A percentile compares a stretch with the other conserved stretches of the same genome.
Evolutionary conservation across 1,284 basidiomycete genomes (phyloP).

Genomic region (Sphagnurus paluster): DNA sequence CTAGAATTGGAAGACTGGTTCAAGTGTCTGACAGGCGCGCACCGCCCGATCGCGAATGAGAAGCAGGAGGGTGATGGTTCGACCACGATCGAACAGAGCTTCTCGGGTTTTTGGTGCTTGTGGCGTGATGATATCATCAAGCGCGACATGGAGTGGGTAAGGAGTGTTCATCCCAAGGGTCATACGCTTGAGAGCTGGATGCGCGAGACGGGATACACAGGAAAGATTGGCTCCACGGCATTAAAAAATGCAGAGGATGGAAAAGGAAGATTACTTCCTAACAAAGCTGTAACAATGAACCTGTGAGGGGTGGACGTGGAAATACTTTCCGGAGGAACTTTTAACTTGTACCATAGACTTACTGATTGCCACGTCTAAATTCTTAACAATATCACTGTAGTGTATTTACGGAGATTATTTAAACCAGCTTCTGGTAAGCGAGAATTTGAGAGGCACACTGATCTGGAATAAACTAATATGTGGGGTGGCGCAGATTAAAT

Average conservation of each 20-base stretch:
- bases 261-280: slow-evolving; percentile 25
- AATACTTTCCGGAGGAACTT: too few species aligned
- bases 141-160: slow-evolving; percentile 43
- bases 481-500: too few species aligned
- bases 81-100: slow-evolving; percentile 39
- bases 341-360: too few species aligned
- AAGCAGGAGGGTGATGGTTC: slow-evolving; percentile 30
- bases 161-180: slow-evolving; percentile 35
- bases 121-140: slow-evolving; percentile 43
- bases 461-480: too few species aligned
- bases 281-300: slow-evolving; percentile 22
- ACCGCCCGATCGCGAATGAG: slow-evolving; percentile 35
- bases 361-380: too few species aligned
- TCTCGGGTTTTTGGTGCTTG: slow-evolving; percentile 39
- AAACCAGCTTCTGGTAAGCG: too few species aligned
- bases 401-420: too few species aligned
- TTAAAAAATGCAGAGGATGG: slow-evolving; percentile 32
- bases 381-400: too few species aligned
- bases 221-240: slow-evolving; percentile 21
- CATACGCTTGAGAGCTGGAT: slow-evolving; percentile 28
- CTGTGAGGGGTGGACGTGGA: too few species aligned
- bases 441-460: too few species aligned
- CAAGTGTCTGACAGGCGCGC: slow-evolving; percentile 30
- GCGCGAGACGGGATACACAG: slow-evolving; percentile 24
- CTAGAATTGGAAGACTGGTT: slow-evolving; percentile 44